Conservation (phyloP, 441 rosid species). For the Mallotus japonicus region DNA sequence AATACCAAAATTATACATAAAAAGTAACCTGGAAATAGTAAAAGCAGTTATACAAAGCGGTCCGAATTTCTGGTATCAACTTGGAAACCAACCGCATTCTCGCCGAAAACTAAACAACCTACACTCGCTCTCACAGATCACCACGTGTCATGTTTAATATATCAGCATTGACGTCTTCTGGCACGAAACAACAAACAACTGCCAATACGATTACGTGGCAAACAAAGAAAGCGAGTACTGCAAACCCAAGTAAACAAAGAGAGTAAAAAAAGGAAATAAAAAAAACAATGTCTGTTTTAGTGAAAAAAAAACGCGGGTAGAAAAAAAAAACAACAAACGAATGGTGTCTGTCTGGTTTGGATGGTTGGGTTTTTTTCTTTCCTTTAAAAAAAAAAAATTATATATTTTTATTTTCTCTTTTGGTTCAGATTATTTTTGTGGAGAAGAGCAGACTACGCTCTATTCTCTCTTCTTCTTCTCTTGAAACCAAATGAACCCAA, state of each 20-base stretch:
- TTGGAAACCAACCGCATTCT: neutral
- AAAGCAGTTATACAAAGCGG: slow-evolving; percentile 8
- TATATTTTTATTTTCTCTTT: neutral
- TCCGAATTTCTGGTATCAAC: slow-evolving; percentile 10
- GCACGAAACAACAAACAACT: neutral
- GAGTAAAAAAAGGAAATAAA: neutral
- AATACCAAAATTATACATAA: neutral
- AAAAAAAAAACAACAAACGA: neutral
- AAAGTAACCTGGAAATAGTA: slow-evolving; percentile 12
- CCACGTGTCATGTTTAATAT: neutral
- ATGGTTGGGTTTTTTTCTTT: slow-evolving; percentile 19
- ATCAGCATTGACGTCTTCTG: neutral
- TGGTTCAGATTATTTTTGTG: neutral
- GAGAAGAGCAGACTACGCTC: slow-evolving; percentile 21
- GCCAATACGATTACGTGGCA: neutral
- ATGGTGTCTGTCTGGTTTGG: slow-evolving; percentile 24
- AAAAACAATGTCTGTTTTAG: neutral
- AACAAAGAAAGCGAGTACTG: neutral
- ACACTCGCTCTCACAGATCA: neutral
- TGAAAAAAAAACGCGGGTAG: slow-evolving; percentile 4
- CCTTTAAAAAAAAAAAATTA: no score
- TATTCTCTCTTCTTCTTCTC: neutral
- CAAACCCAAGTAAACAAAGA: neutral
- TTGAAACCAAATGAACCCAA: neutral
- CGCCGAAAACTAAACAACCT: neutral